These are phyloP conservation scores for Allomyces javanicus DNA, from an alignment of 192 early-diverging fungal genomes.

Conservation along the genomic window DNA sequence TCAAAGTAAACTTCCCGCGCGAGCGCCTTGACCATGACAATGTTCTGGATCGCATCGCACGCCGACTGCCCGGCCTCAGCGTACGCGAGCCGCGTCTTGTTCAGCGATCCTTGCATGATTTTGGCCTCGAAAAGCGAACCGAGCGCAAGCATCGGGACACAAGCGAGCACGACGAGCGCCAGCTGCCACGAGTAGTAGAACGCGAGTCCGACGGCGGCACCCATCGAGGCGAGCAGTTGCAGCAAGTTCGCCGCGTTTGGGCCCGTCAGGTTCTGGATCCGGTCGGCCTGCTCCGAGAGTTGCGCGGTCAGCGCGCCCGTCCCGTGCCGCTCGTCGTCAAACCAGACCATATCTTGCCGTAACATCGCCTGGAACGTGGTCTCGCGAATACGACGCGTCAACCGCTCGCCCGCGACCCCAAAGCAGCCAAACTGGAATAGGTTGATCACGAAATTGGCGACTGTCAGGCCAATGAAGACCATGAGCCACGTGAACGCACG, in stretches of 20 bases:
- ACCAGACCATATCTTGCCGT: conserved; percentile 31
- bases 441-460: not conserved
- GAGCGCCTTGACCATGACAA: conserved; percentile 66
- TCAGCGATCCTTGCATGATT: conserved; percentile 18
- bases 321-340: conserved; percentile 26
- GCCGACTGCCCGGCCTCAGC: conserved; percentile 45
- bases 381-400: conserved; percentile 18
- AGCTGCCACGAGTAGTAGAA: conserved; percentile 38
- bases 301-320: conserved; percentile 20
- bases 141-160: conserved; percentile 43
- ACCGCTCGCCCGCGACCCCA: conserved; percentile 14
- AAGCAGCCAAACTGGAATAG: conserved; percentile 6
- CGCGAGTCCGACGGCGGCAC: conserved; percentile 18
- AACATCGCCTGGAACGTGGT: conserved; percentile 19
- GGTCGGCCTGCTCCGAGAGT: conserved; percentile 16
- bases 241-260: conserved; percentile 13
- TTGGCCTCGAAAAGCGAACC: conserved; percentile 45
- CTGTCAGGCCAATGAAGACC: not conserved
- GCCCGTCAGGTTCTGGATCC: conserved; percentile 22
- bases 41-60: conserved; percentile 62
- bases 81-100: conserved; percentile 39
- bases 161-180: conserved; percentile 37
- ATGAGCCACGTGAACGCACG: not conserved
- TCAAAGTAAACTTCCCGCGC: conserved; percentile 13
- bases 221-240: conserved; percentile 13